Conservation (phyloP, 148 eudicot species). For the Silene conica region DNA sequence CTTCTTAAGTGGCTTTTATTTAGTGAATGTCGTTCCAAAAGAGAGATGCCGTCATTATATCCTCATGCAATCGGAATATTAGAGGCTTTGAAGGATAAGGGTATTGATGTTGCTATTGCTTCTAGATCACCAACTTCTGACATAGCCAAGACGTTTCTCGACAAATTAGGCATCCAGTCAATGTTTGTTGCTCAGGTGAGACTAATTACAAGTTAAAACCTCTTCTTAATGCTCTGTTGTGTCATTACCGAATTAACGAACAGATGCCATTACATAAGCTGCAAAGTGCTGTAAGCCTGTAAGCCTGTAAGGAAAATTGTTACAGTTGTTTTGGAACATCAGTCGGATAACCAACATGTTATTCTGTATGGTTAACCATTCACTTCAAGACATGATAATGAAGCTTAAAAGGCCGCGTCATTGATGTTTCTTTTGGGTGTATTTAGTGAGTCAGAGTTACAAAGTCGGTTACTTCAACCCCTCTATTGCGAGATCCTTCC, state of each 20-base stretch:
- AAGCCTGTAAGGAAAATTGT: too few species aligned
- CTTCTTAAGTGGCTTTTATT: constrained; percentile 3
- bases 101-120: constrained; percentile 79
- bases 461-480: too few species aligned
- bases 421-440: too few species aligned
- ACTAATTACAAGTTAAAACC: neutral
- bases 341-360: too few species aligned
- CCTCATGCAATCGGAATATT: constrained; percentile 89
- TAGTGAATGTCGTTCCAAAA: constrained; percentile 96
- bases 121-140: constrained; percentile 96
- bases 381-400: too few species aligned
- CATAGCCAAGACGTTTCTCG: constrained; percentile 81
- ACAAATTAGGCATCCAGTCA: constrained; percentile 67
- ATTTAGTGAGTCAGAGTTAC: too few species aligned
- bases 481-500: too few species aligned
- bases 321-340: too few species aligned
- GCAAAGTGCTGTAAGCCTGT: too few species aligned
- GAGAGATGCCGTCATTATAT: constrained; percentile 80
- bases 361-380: too few species aligned
- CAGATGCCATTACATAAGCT: too few species aligned
- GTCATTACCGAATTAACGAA: neutral
- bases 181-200: constrained; percentile 94
- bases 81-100: constrained; percentile 86
- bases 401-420: too few species aligned
- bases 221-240: neutral